Evolutionary conservation across 176 grass and related monocot species (phyloP).

Genomic region (Alopecurus myosuroides): DNA sequence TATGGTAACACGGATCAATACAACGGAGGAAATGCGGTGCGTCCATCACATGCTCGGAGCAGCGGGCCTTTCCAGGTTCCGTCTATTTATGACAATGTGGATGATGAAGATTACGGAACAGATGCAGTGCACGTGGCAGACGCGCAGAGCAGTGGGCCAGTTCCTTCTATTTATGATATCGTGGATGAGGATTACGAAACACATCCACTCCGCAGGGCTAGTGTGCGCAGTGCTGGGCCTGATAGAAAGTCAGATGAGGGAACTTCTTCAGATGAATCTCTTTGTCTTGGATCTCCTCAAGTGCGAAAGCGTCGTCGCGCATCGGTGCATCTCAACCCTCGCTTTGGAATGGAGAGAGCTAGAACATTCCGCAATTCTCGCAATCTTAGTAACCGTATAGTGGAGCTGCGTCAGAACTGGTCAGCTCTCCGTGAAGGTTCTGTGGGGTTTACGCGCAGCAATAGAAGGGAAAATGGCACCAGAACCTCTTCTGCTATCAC

Average conservation of each 20-base stretch:
- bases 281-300: not conserved
- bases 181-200: too few relatives aligned
- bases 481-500: too few relatives aligned
- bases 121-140: too few relatives aligned
- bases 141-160: too few relatives aligned
- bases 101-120: too few relatives aligned
- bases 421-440: constrained; percentile 44
- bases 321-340: not conserved
- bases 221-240: too few relatives aligned
- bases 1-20: constrained; percentile 45
- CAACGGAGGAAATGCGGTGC: not conserved
- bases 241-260: too few relatives aligned
- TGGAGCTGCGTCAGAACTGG: constrained; percentile 53
- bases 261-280: constrained; percentile 7
- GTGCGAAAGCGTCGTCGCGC: not conserved
- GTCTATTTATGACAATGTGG: too few relatives aligned
- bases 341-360: constrained; percentile 21
- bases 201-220: too few relatives aligned
- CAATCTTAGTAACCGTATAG: too few relatives aligned
- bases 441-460: constrained; percentile 30
- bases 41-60: not conserved
- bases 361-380: too few relatives aligned
- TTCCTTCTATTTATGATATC: too few relatives aligned
- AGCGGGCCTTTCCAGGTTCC: not conserved
- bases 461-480: constrained; percentile 21